phyloP scores from a whole-genome alignment of 2,329 filamentous ascomycete genomes.

The Uncinocarpus reesii region DNA sequence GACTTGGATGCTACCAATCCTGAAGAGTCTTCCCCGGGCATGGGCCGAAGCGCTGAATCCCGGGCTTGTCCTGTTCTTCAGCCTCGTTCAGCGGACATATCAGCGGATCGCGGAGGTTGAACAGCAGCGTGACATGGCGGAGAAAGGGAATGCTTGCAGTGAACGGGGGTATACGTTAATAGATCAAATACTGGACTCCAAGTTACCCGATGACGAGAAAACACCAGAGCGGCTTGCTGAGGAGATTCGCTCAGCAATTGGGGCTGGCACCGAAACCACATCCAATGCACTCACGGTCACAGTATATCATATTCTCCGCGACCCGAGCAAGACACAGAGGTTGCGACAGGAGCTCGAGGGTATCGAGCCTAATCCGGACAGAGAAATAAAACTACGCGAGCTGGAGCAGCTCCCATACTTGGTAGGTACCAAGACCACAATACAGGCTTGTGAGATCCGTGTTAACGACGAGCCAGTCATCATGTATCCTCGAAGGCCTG shows the following conservation, averaged over 20 bases:
- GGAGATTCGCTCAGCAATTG: constrained; percentile 26
- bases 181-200: constrained; percentile 24
- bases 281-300: constrained; percentile 22
- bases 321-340: constrained; percentile 9
- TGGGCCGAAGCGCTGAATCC: constrained; percentile 13
- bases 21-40: constrained; percentile 9
- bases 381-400: constrained; percentile 4
- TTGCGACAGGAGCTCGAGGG: constrained; percentile 11
- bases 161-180: constrained; percentile 23
- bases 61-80: constrained; percentile 15
- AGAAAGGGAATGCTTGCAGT: not conserved
- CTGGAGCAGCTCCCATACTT: constrained; percentile 16
- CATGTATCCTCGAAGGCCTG: constrained; percentile 17
- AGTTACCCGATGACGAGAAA: constrained; percentile 31
- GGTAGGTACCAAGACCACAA: constrained; percentile 8
- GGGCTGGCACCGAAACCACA: constrained; percentile 31
- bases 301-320: constrained; percentile 13
- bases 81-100: constrained; percentile 4
- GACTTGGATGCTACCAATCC: constrained; percentile 13
- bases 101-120: constrained; percentile 12
- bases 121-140: not conserved
- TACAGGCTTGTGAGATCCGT: not conserved
- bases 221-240: constrained; percentile 25
- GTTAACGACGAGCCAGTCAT: constrained; percentile 14
- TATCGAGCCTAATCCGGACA: not conserved